Evolutionary conservation across 1,284 basidiomycete genomes (phyloP), one percentile per base, ranked within the genome.

Genomic region (Agroathelia rolfsii): DNA sequence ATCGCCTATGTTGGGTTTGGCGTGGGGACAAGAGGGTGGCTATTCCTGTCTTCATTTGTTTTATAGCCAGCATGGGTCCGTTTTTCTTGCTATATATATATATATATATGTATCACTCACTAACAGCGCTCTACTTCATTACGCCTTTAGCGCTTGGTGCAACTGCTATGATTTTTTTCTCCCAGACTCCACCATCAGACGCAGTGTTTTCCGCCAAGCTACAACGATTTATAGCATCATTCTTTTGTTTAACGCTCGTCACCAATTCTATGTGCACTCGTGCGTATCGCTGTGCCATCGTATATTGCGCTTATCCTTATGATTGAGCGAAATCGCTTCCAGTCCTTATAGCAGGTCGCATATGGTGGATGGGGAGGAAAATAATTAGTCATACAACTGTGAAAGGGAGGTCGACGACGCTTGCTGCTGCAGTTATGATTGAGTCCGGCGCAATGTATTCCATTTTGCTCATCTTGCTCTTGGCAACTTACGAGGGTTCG

Each of bases 361-460:
- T n/a, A n/a, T n/a, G n/a, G n/a, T n/a, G n/a, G n/a, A n/a, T n/a
- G n/a, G n/a, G n/a, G n/a, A n/a, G n/a, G n/a, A n/a, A n/a, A n/a
- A n/a, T n/a, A n/a, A n/a, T n/a, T n/a, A n/a, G n/a, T n/a, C n/a
- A n/a, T n/a, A n/a, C n/a, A n/a, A n/a, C n/a, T n/a, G n/a, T n/a
- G n/a, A n/a, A n/a, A n/a, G n/a, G n/a, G n/a, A n/a, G n/a, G n/a
- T n/a, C n/a, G n/a, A n/a, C n/a, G n/a, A 42, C 41, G 15, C 50
- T 57, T 6, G 38, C 58, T 28, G 47, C 57, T 22, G 42, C 56
- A 20, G 49, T 62, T 14, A 50, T 63, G 15, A 45, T 64, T 23
- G 62, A 62, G 39, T 60, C 59, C n/a, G 61, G 62, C 12, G 51
- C 55, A 3, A 52, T 63, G 12, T 62, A 62, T 39, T 60, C 58